A percentile compares a stretch with the other conserved stretches of the same genome.
phyloP scores from a whole-genome alignment of 2,329 filamentous ascomycete genomes.

The Aspergillus texensis region DNA sequence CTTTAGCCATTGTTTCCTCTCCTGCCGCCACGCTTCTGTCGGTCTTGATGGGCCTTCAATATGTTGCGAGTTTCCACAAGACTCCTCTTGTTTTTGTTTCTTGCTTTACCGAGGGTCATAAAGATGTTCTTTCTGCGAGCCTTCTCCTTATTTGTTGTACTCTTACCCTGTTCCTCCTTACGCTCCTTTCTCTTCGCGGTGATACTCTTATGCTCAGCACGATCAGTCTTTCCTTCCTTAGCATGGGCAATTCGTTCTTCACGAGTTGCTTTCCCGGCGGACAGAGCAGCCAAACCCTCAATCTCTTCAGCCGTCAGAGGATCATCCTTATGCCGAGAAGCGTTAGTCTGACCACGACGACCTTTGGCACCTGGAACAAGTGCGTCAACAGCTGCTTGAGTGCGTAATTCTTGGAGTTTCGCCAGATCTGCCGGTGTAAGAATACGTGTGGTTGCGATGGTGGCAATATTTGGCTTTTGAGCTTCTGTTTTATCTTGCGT shows the following conservation, averaged over 20 bases:
- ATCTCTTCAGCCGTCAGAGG: slow-evolving; percentile 89
- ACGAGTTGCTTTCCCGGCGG: slow-evolving; percentile 75
- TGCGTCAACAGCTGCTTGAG: slow-evolving; percentile 71
- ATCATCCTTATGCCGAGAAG: slow-evolving; percentile 75
- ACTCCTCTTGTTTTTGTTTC: slow-evolving; percentile 92
- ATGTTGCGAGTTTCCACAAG: slow-evolving; percentile 81
- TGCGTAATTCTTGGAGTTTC: slow-evolving; percentile 86
- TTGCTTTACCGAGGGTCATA: slow-evolving; percentile 97
- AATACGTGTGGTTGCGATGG: slow-evolving; percentile 88
- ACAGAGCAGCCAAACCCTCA: slow-evolving; percentile 77
- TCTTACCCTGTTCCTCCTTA: slow-evolving; percentile 89
- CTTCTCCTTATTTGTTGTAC: slow-evolving; percentile 97
- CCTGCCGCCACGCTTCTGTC: slow-evolving; percentile 81
- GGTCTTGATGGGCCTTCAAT: slow-evolving; percentile 77
- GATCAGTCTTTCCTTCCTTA: slow-evolving; percentile 76
- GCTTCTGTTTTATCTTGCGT: slow-evolving; percentile 25
- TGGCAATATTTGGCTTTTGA: slow-evolving; percentile 66
- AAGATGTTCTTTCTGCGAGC: slow-evolving; percentile 96
- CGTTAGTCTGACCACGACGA: slow-evolving; percentile 51
- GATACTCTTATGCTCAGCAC: slow-evolving; percentile 81
- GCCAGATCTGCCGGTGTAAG: slow-evolving; percentile 95
- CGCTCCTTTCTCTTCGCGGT: slow-evolving; percentile 82
- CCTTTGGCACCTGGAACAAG: slow-evolving; percentile 50
- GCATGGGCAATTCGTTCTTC: slow-evolving; percentile 86
- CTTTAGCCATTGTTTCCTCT: slow-evolving; percentile 64